Conservation (phyloP, 257 asterid species). For the Knoxia roxburghii region DNA sequence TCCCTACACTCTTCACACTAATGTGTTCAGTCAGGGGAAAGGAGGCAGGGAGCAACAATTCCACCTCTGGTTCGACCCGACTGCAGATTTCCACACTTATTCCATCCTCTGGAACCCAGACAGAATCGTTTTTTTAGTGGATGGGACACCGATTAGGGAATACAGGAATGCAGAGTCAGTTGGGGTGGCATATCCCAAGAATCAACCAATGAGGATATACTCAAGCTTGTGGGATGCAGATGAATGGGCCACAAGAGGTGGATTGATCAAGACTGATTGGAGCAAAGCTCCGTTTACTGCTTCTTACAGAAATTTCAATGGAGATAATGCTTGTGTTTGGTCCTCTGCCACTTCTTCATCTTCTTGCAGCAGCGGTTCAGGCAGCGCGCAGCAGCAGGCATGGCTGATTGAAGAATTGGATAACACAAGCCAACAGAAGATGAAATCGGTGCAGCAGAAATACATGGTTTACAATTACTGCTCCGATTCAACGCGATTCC, state of each 20-base stretch:
- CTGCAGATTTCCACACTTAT: constrained; percentile 7
- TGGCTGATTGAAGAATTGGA: constrained; percentile 10
- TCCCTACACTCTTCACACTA: constrained; percentile 8
- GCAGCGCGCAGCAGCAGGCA: background rate
- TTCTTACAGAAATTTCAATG: background rate
- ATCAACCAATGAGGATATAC: constrained; percentile 17
- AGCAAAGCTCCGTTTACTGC: constrained; percentile 9
- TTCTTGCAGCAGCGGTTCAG: background rate
- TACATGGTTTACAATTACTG: constrained; percentile 9
- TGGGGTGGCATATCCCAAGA: constrained; percentile 4
- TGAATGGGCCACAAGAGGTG: constrained; percentile 13
- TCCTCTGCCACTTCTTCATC: background rate
- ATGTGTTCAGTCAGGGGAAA: constrained; percentile 12
- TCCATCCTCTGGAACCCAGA: constrained; percentile 9
- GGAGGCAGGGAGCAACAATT: constrained; percentile 4
- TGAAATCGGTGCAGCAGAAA: constrained; percentile 6
- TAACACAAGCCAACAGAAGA: constrained; percentile 1
- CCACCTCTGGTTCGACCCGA: constrained; percentile 8
- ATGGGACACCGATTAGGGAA: constrained; percentile 4
- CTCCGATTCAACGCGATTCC: constrained; percentile 5
- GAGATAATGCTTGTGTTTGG: constrained; percentile 1
- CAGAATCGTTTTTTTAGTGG: constrained; percentile 3
- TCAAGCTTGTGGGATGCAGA: constrained; percentile 19
- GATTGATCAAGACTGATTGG: constrained; percentile 5
- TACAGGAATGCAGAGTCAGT: constrained; percentile 3